Evolutionary conservation across 148 eudicot genomes (phyloP).

Genomic region (Nyssa sinensis): DNA sequence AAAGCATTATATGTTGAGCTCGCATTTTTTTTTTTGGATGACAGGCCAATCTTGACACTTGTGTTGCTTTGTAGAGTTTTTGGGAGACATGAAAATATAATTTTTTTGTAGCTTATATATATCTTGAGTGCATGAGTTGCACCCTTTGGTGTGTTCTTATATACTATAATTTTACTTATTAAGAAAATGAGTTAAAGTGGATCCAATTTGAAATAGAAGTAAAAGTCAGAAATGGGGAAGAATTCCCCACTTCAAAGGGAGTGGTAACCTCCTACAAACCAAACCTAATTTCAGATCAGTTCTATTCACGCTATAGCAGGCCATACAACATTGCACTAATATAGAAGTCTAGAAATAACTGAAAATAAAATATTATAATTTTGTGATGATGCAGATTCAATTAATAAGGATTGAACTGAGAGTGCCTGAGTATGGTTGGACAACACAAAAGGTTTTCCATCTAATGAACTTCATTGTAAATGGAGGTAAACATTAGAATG

Average conservation of each 20-base stretch:
- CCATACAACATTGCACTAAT: not conserved
- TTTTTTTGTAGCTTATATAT: too few species aligned
- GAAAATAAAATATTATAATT: not conserved
- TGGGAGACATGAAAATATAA: too few species aligned
- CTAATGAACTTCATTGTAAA: conserved; percentile 91
- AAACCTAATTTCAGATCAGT: not conserved
- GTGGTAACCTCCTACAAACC: not conserved
- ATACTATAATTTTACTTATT: too few species aligned
- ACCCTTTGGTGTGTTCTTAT: too few species aligned
- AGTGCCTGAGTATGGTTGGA: conserved; percentile 92
- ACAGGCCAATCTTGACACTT: too few species aligned
- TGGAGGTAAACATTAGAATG: conserved; percentile 56
- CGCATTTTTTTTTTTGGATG: too few species aligned
- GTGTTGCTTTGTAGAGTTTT: too few species aligned
- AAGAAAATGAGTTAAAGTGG: too few species aligned
- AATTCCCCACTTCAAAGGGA: not conserved
- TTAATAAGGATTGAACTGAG: conserved; percentile 75
- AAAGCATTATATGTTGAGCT: too few species aligned
- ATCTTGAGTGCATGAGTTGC: too few species aligned
- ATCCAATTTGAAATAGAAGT: not conserved
- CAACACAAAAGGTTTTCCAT: conserved; percentile 87
- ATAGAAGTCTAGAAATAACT: not conserved
- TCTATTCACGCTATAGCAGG: not conserved
- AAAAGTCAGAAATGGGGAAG: not conserved
- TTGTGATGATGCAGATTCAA: conserved; percentile 56